phyloP scores from a whole-genome alignment of 2,329 filamentous ascomycete genomes.

The Pestalotiopsis sp. region DNA sequence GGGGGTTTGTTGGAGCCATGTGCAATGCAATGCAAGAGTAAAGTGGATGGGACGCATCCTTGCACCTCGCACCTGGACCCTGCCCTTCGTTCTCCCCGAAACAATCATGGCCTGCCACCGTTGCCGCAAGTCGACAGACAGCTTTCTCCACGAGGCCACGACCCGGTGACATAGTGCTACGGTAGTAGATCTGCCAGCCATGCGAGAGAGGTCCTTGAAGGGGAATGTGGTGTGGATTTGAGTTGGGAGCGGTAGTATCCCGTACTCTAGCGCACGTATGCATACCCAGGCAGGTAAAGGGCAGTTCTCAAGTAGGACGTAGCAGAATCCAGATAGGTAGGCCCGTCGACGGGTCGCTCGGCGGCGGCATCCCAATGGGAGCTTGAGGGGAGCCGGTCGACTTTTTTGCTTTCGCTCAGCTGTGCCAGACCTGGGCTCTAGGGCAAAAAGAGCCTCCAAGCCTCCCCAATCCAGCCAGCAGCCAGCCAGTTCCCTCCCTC shows the following conservation, averaged over 20 bases:
- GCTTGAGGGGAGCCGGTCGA: neutral
- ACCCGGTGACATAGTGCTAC: neutral
- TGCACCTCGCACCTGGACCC: conserved; percentile 2
- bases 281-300: neutral
- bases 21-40: conserved; percentile 3
- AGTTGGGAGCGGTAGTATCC: neutral
- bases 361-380: neutral
- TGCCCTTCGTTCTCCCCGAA: neutral
- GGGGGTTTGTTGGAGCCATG: conserved; percentile 2
- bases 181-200: neutral
- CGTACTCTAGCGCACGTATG: neutral
- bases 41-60: conserved; percentile 8
- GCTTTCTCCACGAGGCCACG: neutral
- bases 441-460: neutral
- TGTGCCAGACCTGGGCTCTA: neutral
- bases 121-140: neutral
- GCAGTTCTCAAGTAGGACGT: neutral
- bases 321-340: neutral
- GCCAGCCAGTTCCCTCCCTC: neutral
- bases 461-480: neutral
- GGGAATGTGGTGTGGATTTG: neutral
- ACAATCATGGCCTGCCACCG: neutral
- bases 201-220: neutral
- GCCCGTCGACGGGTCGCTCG: neutral
- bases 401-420: neutral